Percentiles rank a stretch among this genome's conserved stretches.
Conservation (phyloP, 169 alveolate genomes). For the Plasmodium vinckei region DNA sequence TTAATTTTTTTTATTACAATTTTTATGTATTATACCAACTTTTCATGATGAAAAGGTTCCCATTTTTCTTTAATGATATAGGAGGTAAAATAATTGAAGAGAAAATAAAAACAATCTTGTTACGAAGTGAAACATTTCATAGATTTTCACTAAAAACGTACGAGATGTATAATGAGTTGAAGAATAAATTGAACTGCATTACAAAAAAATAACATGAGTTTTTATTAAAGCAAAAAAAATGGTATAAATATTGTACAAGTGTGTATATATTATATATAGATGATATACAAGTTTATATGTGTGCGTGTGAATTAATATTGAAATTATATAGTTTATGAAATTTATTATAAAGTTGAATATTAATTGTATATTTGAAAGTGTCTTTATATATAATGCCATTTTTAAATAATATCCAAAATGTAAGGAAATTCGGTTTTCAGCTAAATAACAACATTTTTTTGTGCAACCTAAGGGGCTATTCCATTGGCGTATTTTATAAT, state of each 20-base stretch:
- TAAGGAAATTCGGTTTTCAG: slow-evolving; percentile 18
- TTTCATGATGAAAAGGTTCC: slow-evolving; percentile 74
- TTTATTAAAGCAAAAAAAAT: neutral
- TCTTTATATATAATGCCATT: slow-evolving; percentile 47
- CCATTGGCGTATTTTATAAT: slow-evolving; percentile 13
- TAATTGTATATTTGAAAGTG: neutral
- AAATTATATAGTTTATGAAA: no score
- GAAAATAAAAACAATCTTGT: slow-evolving; percentile 46
- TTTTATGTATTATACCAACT: neutral
- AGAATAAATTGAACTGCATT: slow-evolving; percentile 36
- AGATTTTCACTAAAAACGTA: slow-evolving; percentile 65
- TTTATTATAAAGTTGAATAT: no score
- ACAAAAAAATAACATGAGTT: slow-evolving; percentile 19
- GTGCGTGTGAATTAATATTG: no score
- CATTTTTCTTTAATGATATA: slow-evolving; percentile 72
- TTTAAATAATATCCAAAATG: slow-evolving; percentile 41
- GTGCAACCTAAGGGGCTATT: neutral
- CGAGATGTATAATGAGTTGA: slow-evolving; percentile 60
- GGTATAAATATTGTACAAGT: neutral
- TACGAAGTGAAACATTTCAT: slow-evolving; percentile 70
- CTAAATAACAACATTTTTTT: slow-evolving; percentile 14
- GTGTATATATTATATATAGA: neutral
- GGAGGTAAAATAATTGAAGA: slow-evolving; percentile 77
- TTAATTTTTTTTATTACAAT: no score
- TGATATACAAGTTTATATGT: no score